Conservation (phyloP, 345 rosid species). For the Luvunga scandens region DNA sequence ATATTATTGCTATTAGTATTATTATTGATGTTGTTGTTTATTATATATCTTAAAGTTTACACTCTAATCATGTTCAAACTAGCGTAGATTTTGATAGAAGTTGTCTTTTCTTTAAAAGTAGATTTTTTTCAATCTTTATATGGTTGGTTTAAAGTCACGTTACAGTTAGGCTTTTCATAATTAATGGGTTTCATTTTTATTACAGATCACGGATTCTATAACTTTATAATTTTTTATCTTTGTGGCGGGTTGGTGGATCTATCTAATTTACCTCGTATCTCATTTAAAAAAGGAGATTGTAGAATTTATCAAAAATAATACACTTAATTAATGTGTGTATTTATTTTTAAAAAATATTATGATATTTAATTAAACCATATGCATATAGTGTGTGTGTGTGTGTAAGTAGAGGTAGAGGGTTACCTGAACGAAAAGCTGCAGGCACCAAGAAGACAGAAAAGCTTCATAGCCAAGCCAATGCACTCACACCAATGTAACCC, state of each 20-base stretch:
- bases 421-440: neutral
- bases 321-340: too few relatives aligned
- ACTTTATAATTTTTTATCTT: neutral
- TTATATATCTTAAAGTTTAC: neutral
- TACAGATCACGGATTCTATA: neutral
- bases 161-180: neutral
- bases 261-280: neutral
- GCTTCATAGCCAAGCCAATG: neutral
- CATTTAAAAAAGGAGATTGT: too few relatives aligned
- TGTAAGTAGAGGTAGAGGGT: neutral
- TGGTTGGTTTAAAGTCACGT: slow-evolving; percentile 26
- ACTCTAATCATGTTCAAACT: slow-evolving; percentile 13
- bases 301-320: too few relatives aligned
- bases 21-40: neutral
- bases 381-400: too few relatives aligned
- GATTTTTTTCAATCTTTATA: neutral
- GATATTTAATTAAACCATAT: too few relatives aligned
- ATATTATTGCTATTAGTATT: neutral
- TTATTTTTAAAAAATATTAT: too few relatives aligned
- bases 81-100: slow-evolving; percentile 5
- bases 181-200: neutral
- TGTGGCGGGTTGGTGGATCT: slow-evolving; percentile 5
- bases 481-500: neutral
- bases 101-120: slow-evolving; percentile 1
- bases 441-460: neutral